phyloP scores from a whole-genome alignment of 176 grass and related monocot genomes.

The Alloteropsis semialata region DNA sequence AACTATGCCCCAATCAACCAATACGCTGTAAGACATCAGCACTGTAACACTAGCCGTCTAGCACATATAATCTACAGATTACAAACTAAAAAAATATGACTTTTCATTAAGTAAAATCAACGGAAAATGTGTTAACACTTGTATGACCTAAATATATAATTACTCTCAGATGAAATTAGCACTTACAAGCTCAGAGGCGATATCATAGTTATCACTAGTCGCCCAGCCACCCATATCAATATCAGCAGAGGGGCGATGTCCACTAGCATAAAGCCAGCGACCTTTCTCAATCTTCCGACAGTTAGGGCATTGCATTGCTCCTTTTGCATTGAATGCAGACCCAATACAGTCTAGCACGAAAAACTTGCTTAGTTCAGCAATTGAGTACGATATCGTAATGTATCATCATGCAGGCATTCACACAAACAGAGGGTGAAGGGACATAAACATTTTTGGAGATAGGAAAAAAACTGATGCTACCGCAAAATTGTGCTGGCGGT shows the following conservation, averaged over 20 bases:
- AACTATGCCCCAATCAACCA: not conserved
- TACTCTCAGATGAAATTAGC: not conserved
- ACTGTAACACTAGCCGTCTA: not conserved
- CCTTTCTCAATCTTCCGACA: slow-evolving; percentile 93
- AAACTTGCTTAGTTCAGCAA: slow-evolving; percentile 29
- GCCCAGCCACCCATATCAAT: slow-evolving; percentile 76
- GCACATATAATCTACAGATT: not conserved
- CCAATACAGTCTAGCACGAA: slow-evolving; percentile 87
- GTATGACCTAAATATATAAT: slow-evolving; percentile 12
- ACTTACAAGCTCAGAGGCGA: slow-evolving; percentile 79
- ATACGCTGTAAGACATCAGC: not conserved
- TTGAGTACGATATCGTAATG: not conserved
- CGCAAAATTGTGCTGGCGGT: not conserved
- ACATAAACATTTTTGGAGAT: not conserved
- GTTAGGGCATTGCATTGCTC: slow-evolving; percentile 88
- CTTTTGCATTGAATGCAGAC: slow-evolving; percentile 99
- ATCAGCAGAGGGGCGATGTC: slow-evolving; percentile 62
- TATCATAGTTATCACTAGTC: slow-evolving; percentile 71
- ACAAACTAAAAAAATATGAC: not conserved
- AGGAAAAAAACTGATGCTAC: not conserved
- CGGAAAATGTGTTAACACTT: not conserved
- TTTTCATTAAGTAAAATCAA: slow-evolving; percentile 9
- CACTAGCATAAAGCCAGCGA: slow-evolving; percentile 75
- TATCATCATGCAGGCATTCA: not conserved
- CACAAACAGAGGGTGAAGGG: not conserved